phyloP scores from a whole-genome alignment of 768 basidiomycete species.

The Naganishia vishniacii region DNA sequence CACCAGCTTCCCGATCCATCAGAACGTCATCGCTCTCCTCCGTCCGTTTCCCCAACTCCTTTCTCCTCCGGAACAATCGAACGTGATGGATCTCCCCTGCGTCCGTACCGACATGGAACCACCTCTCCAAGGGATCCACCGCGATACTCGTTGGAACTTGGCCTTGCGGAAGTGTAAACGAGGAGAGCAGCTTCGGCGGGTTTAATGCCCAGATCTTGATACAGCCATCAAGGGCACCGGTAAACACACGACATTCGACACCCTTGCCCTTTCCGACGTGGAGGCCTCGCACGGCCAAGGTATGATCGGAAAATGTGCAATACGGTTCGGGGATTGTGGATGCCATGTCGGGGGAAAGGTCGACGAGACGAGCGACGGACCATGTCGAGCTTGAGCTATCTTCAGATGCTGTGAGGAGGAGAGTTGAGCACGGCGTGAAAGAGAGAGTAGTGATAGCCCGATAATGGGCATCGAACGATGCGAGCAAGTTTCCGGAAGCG shows the following conservation, averaged over 20 bases:
- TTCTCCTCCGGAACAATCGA: conserved; percentile 60
- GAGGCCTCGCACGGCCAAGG: conserved; percentile 78
- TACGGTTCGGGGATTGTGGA: conserved; percentile 61
- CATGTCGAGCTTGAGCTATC: conserved; percentile 86
- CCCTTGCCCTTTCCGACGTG: conserved; percentile 72
- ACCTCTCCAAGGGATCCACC: conserved; percentile 78
- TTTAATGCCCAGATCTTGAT: conserved; percentile 64
- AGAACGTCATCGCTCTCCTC: conserved; percentile 14
- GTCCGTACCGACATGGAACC: conserved; percentile 78
- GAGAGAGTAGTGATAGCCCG: conserved; percentile 73
- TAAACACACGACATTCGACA: conserved; percentile 69
- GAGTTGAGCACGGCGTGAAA: conserved; percentile 75
- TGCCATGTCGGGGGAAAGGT: conserved; percentile 33
- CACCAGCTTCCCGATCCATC: neutral
- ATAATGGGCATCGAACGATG: conserved; percentile 93
- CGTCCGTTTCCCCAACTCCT: conserved; percentile 29
- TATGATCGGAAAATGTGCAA: conserved; percentile 81
- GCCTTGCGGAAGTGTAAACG: conserved; percentile 77
- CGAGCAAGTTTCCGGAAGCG: conserved; percentile 85
- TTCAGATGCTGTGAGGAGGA: conserved; percentile 78
- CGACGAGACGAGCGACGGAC: conserved; percentile 59
- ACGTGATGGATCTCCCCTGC: conserved; percentile 72
- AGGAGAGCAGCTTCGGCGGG: conserved; percentile 68
- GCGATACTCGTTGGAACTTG: conserved; percentile 58
- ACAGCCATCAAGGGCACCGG: conserved; percentile 79